A percentile compares a stretch with the other conserved stretches of the same genome.
Evolutionary conservation across 2,329 filamentous ascomycete genomes (phyloP).

Genomic region (Apiospora kogelbergensis): DNA sequence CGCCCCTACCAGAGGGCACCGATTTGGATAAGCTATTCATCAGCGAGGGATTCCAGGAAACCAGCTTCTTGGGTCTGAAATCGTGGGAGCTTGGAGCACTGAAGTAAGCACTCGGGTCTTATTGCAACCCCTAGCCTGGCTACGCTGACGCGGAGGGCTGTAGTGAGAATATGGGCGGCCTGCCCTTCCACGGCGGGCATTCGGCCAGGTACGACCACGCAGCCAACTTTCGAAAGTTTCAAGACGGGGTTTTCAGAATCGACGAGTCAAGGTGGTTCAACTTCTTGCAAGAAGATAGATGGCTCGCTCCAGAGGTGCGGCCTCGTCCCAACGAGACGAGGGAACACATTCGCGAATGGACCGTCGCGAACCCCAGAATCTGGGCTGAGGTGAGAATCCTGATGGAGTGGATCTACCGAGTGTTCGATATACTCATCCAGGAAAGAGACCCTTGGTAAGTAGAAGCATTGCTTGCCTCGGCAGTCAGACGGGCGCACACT

Average conservation of each 20-base stretch:
- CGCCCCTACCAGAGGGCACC: background rate
- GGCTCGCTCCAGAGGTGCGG: background rate
- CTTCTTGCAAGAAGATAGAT: background rate
- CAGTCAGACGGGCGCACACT: too few relatives aligned
- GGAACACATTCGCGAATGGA: background rate
- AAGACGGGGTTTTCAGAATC: background rate
- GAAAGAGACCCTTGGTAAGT: background rate
- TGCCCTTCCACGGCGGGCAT: background rate
- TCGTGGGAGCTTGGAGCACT: background rate
- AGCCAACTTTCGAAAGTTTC: background rate
- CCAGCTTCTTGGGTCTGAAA: accelerated
- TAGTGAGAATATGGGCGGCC: background rate
- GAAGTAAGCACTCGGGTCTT: background rate
- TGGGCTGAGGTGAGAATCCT: background rate
- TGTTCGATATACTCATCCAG: background rate
- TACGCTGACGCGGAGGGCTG: background rate
- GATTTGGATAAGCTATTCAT: background rate
- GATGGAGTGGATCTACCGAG: background rate
- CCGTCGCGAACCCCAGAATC: background rate
- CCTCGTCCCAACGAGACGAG: background rate
- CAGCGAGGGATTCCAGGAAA: background rate
- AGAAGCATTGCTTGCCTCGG: too few relatives aligned
- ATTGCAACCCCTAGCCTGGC: too few relatives aligned
- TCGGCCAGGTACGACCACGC: background rate
- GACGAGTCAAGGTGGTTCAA: background rate